Evolutionary conservation across 2,329 filamentous ascomycete genomes (phyloP).

Genomic region (Colletotrichum gigasporum): DNA sequence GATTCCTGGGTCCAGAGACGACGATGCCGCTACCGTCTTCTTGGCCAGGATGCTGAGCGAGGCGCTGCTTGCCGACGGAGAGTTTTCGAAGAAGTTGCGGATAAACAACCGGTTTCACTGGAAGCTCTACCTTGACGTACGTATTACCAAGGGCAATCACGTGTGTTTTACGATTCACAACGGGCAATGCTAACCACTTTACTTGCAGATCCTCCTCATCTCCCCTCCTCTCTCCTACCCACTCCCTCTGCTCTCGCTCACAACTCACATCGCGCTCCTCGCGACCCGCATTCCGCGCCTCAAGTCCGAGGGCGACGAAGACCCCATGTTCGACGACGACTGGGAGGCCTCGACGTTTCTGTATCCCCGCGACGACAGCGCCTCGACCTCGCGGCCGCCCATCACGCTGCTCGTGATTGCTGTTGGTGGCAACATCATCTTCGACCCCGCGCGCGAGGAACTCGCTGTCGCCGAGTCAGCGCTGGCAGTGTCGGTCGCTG

Average conservation of each 20-base stretch:
- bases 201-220: constrained; percentile 81
- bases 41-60: constrained; percentile 89
- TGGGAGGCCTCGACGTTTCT: constrained; percentile 86
- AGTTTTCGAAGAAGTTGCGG: constrained; percentile 76
- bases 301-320: constrained; percentile 91
- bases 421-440: constrained; percentile 88
- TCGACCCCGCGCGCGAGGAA: constrained; percentile 92
- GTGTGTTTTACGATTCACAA: background rate
- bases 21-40: constrained; percentile 89
- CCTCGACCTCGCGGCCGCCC: constrained; percentile 69
- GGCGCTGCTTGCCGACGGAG: constrained; percentile 79
- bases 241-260: constrained; percentile 89
- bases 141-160: no score
- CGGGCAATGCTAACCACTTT: background rate
- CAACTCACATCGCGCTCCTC: constrained; percentile 91
- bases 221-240: constrained; percentile 95
- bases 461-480: constrained; percentile 92
- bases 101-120: constrained; percentile 96
- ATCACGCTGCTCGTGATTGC: constrained; percentile 91
- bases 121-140: constrained; percentile 93
- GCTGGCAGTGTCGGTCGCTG: constrained; percentile 82
- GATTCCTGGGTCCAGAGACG: constrained; percentile 89
- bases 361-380: constrained; percentile 66
- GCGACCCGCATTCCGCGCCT: constrained; percentile 85
- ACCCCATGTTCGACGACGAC: constrained; percentile 97